Base-by-base conservation (phyloP, 2,329 filamentous ascomycete species). In the Alternaria novae-zelandiae region DNA sequence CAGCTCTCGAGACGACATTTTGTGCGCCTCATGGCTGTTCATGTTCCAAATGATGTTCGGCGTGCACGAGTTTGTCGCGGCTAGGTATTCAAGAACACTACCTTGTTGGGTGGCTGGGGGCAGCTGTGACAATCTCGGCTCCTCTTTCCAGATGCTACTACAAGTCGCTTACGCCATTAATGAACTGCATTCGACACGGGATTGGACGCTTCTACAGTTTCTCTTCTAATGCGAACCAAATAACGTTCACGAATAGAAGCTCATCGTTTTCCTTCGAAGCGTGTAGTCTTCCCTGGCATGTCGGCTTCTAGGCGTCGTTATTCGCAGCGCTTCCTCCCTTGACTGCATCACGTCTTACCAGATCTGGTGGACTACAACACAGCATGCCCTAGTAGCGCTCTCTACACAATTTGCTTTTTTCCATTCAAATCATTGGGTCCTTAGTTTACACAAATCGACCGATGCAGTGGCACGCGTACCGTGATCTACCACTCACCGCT, bases 311-410 rank as follows among this genome's bases (percentile, higher is more conserved):
- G 32, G 10, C 45, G 20, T 28, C 10, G 30, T 21, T 46, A 10
- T 59, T 28, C 36, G 45, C 53, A 50, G 26, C 43, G 32, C 53
- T 21, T 49, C 11, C 32, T 26, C 49, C 32, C 20, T 57, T 44
- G n/a, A 26, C 28, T 43, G 44, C 54, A 47, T n/a, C 25, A 12
- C 32, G 20, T 43, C 17, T 50, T 61, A 44, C 59, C 28, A 21
- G 54, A 54, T 62, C 49, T 45, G 49, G 59, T 62, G 55, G 55
- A 62, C 59, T 62, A 61, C 47, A 43, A 54, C 36, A 43, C 44
- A 41, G 50, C 59, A 58, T 46, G 25, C n/a, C 43, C 17, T 28
- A 53, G 49, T 25, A 41, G 41, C 51, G 55, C 54, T 32, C 43
- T 46, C 28, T 30, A 56, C 15, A 26, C 45, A n/a, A 7, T 45